Conservation (phyloP, 805 yeast genomes). For the Yamadazyma scolyti region DNA sequence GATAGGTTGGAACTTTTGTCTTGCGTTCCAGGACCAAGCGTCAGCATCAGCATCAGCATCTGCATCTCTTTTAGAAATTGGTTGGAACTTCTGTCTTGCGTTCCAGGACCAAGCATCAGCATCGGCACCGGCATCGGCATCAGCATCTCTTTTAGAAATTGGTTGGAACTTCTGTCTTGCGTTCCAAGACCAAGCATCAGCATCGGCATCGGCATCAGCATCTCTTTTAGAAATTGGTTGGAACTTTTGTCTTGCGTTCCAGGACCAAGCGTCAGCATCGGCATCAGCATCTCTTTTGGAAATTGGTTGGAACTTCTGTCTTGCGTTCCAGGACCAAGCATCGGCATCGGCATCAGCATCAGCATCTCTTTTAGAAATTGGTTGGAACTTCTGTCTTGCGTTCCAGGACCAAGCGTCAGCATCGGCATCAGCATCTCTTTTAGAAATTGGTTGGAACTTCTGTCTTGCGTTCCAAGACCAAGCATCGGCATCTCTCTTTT, state of each 20-base stretch:
- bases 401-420: slow-evolving; percentile 17
- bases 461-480: slow-evolving; percentile 6
- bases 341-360: slow-evolving; percentile 11
- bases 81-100: slow-evolving; percentile 8
- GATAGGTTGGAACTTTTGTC: slow-evolving; percentile 15
- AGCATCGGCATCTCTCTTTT: slow-evolving; percentile 16
- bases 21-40: slow-evolving; percentile 13
- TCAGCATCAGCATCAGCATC: slow-evolving; percentile 16
- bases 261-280: slow-evolving; percentile 13
- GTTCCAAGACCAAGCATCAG: slow-evolving; percentile 10
- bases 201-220: slow-evolving; percentile 7
- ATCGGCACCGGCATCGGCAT: slow-evolving; percentile 21
- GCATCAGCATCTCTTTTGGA: slow-evolving; percentile 23
- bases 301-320: slow-evolving; percentile 12
- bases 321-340: slow-evolving; percentile 8
- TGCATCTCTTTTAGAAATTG: slow-evolving; percentile 8
- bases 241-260: slow-evolving; percentile 8
- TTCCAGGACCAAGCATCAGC: slow-evolving; percentile 13
- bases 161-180: slow-evolving; percentile 10
- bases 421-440: slow-evolving; percentile 18
- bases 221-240: slow-evolving; percentile 11
- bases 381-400: slow-evolving; percentile 13
- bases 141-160: slow-evolving; percentile 21
- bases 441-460: slow-evolving; percentile 12
- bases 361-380: slow-evolving; percentile 12